phyloP scores from a whole-genome alignment of 192 early-diverging fungal genomes.

The Dimargaris verticillata region DNA sequence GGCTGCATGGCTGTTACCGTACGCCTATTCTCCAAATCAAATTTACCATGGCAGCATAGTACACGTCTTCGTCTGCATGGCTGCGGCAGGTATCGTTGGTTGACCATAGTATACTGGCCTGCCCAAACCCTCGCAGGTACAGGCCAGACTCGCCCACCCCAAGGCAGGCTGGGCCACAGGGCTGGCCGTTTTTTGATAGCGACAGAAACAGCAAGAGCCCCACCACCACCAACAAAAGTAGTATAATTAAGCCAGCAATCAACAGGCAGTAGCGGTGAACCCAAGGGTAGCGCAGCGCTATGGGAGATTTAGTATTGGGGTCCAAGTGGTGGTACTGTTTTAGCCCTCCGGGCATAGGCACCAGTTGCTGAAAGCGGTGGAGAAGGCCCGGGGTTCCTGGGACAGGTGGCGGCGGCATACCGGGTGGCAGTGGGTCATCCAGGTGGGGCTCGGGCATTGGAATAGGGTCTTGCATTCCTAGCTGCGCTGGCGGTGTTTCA shows the following conservation, averaged over 20 bases:
- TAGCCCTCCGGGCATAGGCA: neutral
- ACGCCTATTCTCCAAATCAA: neutral
- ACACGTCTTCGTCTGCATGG: constrained; percentile 1
- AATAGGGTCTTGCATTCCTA: no score
- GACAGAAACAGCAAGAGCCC: constrained; percentile 3
- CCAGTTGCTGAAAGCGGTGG: neutral
- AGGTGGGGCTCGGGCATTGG: no score
- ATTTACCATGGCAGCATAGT: constrained; percentile 6
- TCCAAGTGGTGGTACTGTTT: neutral
- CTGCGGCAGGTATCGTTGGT: neutral
- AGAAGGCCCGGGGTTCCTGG: no score
- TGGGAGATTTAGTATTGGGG: neutral
- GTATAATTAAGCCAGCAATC: neutral
- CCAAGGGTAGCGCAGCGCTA: neutral
- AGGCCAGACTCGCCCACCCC: constrained; percentile 5
- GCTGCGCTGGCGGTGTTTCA: no score
- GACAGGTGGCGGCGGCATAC: no score
- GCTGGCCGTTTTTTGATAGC: constrained; percentile 3
- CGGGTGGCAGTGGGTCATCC: no score
- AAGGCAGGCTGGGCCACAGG: constrained; percentile 3
- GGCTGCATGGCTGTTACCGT: neutral
- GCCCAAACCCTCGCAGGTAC: constrained; percentile 3
- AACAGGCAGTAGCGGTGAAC: neutral
- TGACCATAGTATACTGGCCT: neutral
- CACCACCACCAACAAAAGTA: constrained; percentile 3